These are phyloP conservation scores for Hyaloscypha hepaticicola DNA, from an alignment of 495 filamentous ascomycete species.

Conservation along the genomic window DNA sequence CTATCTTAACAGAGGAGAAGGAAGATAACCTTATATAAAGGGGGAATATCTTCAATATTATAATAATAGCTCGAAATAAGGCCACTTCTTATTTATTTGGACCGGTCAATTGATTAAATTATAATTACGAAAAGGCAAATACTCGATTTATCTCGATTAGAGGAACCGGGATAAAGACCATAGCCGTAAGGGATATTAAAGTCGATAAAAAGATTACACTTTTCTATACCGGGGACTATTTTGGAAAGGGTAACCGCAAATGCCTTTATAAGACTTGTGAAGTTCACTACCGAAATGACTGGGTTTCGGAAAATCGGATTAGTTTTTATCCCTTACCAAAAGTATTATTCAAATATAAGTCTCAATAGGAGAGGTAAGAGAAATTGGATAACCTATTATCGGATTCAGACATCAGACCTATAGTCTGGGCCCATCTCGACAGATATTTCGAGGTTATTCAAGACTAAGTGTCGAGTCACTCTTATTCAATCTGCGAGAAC, in stretches of 20 bases:
- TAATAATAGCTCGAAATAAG: background rate
- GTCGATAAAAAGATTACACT: background rate
- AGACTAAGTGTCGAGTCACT: background rate
- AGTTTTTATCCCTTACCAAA: background rate
- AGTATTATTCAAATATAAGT: no score
- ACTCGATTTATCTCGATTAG: background rate
- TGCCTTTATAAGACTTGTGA: background rate
- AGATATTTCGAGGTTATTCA: background rate
- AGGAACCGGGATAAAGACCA: background rate
- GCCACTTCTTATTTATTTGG: background rate
- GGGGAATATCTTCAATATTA: slow-evolving; percentile 1
- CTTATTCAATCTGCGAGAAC: no score
- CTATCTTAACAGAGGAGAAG: background rate
- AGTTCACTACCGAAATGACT: background rate
- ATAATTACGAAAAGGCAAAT: slow-evolving; percentile 2
- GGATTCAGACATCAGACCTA: background rate
- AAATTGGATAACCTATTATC: background rate
- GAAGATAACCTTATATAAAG: background rate
- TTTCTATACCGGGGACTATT: background rate
- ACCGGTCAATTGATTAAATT: slow-evolving; percentile 1
- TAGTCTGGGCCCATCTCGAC: background rate
- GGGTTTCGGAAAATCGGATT: background rate
- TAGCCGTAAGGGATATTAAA: background rate
- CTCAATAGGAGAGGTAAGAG: background rate
- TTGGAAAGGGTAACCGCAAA: background rate